Evolutionary conservation across 2,329 filamentous ascomycete genomes (phyloP).

Genomic region (Xylariaceae sp.): DNA sequence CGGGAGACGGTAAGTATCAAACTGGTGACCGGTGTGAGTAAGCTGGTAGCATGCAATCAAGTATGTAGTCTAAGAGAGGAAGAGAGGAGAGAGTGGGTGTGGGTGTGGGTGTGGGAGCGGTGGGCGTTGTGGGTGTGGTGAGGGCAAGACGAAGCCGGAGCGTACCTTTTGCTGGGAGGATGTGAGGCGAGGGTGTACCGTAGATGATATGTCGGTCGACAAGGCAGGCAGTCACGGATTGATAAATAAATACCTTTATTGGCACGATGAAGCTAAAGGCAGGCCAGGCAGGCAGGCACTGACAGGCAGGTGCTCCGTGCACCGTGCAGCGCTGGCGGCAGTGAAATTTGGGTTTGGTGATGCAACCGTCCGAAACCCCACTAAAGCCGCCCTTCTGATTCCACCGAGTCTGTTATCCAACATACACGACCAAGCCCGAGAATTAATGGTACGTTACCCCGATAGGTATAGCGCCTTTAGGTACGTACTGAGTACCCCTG

Average conservation of each 20-base stretch:
- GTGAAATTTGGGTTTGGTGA: conserved; percentile 19
- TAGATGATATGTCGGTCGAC: too few species aligned
- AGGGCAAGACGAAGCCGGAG: background rate
- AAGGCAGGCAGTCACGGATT: background rate
- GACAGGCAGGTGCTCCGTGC: background rate
- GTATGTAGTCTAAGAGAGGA: background rate
- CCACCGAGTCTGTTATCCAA: too few species aligned
- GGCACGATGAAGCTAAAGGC: too few species aligned
- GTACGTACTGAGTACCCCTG: too few species aligned
- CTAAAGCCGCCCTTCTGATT: conserved; percentile 21
- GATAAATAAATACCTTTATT: too few species aligned
- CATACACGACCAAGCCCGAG: too few species aligned
- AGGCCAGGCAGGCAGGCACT: background rate
- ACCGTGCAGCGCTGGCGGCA: conserved; percentile 5
- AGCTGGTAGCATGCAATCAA: conserved; percentile 1
- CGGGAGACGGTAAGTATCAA: background rate
- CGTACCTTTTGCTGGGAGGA: background rate
- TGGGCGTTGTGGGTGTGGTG: background rate
- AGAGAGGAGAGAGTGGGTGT: background rate
- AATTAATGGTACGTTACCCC: too few species aligned
- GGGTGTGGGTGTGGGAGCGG: background rate
- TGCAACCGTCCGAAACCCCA: conserved; percentile 24
- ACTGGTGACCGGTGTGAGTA: background rate
- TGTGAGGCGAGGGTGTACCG: background rate
- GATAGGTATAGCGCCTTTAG: too few species aligned